Evolutionary conservation across 2,329 filamentous ascomycete species (phyloP).

Genomic region (Trichoderma harzianum): DNA sequence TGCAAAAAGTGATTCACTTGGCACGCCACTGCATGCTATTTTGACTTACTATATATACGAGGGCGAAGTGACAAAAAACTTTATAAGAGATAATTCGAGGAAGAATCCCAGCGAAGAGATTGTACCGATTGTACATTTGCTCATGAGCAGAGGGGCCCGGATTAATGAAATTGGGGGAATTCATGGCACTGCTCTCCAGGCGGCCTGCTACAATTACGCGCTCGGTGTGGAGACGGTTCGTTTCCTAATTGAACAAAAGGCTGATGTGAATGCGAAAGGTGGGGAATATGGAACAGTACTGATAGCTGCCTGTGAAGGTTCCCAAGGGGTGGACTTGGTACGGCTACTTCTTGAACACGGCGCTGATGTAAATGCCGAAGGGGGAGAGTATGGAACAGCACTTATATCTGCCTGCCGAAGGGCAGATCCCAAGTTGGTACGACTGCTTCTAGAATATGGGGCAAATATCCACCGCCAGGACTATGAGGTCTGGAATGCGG

Average conservation of each 20-base stretch:
- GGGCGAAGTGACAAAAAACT: too few species aligned
- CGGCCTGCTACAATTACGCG: fast-evolving
- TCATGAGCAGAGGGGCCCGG: not conserved
- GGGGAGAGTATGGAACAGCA: not conserved
- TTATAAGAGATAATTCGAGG: too few species aligned
- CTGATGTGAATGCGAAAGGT: not conserved
- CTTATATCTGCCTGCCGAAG: not conserved
- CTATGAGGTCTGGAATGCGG: not conserved
- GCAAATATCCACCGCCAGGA: not conserved
- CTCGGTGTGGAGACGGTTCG: not conserved
- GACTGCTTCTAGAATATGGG: not conserved
- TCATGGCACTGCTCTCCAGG: not conserved
- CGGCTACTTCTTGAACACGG: not conserved
- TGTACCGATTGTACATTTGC: not conserved
- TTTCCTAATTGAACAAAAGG: not conserved
- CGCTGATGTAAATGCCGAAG: not conserved
- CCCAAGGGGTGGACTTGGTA: too few species aligned
- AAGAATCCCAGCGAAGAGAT: not conserved
- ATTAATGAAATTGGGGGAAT: not conserved
- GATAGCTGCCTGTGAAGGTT: not conserved
- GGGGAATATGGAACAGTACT: not conserved
- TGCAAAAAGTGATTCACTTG: fast-evolving
- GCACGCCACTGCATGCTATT: not conserved
- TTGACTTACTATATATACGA: not conserved
- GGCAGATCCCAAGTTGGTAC: fast-evolving